Conservation (phyloP, 1,284 basidiomycete species). For the Mycosarcoma maydis region DNA sequence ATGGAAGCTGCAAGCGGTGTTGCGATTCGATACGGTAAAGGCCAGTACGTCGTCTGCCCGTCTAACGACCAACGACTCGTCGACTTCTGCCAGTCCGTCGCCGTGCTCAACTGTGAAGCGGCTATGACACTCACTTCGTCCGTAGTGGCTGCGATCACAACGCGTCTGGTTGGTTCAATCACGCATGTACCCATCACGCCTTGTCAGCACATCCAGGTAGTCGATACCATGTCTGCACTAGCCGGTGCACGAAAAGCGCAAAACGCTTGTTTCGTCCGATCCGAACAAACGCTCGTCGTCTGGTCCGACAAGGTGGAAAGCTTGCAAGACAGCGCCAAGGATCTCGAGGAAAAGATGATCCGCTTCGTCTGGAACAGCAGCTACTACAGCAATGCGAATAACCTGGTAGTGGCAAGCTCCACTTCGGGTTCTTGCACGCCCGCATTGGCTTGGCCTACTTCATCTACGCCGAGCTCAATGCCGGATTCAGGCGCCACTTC, state of each 20-base stretch:
- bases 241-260: constrained; percentile 86
- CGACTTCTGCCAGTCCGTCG: constrained; percentile 70
- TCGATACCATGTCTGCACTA: constrained; percentile 74
- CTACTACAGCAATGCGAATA: constrained; percentile 8
- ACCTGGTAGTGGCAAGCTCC: no score
- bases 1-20: constrained; percentile 39
- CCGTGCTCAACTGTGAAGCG: constrained; percentile 78
- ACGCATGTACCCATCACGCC: constrained; percentile 45
- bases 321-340: constrained; percentile 62
- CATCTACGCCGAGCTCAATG: constrained; percentile 78
- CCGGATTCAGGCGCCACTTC: constrained; percentile 80
- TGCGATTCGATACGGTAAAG: constrained; percentile 48
- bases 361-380: constrained; percentile 76
- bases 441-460: no score
- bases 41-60: constrained; percentile 44
- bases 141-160: constrained; percentile 77
- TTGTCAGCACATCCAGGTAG: constrained; percentile 46
- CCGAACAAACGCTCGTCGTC: constrained; percentile 77
- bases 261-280: constrained; percentile 82
- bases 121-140: constrained; percentile 81
- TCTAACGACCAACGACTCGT: constrained; percentile 18
- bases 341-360: constrained; percentile 81
- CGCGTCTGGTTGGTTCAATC: constrained; percentile 63
- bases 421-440: no score
- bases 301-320: constrained; percentile 78